Base-by-base conservation (phyloP, 2,329 filamentous ascomycete species). In the Lasiodiplodia hormozganensis region DNA sequence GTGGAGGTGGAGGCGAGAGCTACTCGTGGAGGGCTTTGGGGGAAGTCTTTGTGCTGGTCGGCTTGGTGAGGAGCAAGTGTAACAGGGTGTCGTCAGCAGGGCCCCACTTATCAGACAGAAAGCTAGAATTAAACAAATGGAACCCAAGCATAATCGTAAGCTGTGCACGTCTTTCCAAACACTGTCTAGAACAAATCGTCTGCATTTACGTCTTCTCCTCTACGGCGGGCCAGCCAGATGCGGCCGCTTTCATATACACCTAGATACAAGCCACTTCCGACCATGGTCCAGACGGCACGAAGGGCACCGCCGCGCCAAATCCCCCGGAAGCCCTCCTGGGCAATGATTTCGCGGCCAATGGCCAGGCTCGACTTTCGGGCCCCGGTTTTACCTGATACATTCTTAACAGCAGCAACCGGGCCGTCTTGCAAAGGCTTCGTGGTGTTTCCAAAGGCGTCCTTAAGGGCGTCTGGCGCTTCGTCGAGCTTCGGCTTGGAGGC, bases 231-330 rank as follows among this genome's bases (percentile, higher is more conserved):
- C 49, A 85, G 69, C 71, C 81, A 85, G 11, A 84, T 78, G 75
- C 93, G 89, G 11, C 92, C 90, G 71, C 89, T 90, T 78, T 97
- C 94, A 80, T 97, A 97, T 53, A 92, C 90, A 28, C 93, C 92
- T 52, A 97, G 81, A 83, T 97, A 97, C 68, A 97, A 81, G 3
- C 93, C 93, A 76, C 91, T 91, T 0, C 93, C 93, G 5, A 96
- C 72, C 66, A 93, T 90, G 16, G 94, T 96, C 94, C 94, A 97
- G 1, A 87, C 86, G 10, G 87, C 89, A 69, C 94, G 87, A 72
- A 97, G 81, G 40, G 86, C 81, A 2, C 89, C 92, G 7, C 94
- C 94, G 40, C 91, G 85, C 78, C 96, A 97, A 47, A 97, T 79
- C 0, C 93, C 94, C 69, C 82, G 87, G 1, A 92, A 72, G 1